phyloP scores from a whole-genome alignment of 2,329 filamentous ascomycete species.

The Alternaria atra region DNA sequence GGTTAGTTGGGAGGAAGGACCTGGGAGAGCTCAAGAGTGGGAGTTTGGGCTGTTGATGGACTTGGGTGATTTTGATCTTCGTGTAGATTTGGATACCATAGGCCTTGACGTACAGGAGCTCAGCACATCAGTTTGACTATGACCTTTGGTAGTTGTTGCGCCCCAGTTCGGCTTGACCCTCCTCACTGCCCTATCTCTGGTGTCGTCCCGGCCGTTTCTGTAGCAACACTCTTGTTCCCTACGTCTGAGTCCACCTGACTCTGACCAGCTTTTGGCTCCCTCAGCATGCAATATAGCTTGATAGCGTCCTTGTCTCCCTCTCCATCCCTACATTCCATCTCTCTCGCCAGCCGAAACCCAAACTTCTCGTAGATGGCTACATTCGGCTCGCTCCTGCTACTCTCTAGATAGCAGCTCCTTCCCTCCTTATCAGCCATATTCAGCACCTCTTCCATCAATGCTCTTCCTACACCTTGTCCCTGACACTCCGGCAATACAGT shows the following conservation, averaged over 20 bases:
- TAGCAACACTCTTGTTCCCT: background rate
- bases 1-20: conserved; percentile 39
- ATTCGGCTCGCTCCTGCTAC: conserved; percentile 72
- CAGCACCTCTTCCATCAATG: conserved; percentile 71
- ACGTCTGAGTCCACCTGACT: background rate
- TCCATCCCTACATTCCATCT: conserved; percentile 73
- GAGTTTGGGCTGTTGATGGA: conserved; percentile 21
- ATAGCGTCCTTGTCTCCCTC: conserved; percentile 58
- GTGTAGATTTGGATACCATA: background rate
- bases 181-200: background rate
- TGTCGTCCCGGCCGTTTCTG: background rate
- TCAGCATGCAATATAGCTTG: conserved; percentile 58
- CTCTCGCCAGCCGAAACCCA: conserved; percentile 71
- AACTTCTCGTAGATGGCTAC: conserved; percentile 74
- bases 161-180: background rate
- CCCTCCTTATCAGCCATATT: conserved; percentile 70
- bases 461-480: conserved; percentile 71
- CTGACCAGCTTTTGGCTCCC: conserved; percentile 42
- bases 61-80: conserved; percentile 2
- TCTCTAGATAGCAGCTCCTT: conserved; percentile 74
- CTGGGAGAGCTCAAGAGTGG: conserved; percentile 30
- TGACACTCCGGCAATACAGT: conserved; percentile 72
- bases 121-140: background rate
- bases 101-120: background rate
- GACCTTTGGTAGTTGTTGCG: too few species aligned